Evolutionary conservation across 805 yeast genomes (phyloP).

Genomic region (Candida railenensis): DNA sequence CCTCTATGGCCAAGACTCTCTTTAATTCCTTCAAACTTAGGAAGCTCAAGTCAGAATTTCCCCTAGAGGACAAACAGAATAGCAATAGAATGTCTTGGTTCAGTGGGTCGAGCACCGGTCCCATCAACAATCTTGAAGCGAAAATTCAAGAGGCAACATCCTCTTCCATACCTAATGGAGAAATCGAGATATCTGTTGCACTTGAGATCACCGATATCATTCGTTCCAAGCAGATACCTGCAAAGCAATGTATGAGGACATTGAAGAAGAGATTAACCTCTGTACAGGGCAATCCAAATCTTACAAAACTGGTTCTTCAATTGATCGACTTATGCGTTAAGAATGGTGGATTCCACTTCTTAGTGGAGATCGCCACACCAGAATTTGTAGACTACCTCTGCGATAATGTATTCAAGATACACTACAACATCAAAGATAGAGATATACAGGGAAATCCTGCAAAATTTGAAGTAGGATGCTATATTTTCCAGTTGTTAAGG

Average conservation of each 20-base stretch:
- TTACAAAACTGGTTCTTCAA: slow-evolving; percentile 71
- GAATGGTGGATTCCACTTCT: slow-evolving; percentile 87
- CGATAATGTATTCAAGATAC: slow-evolving; percentile 37
- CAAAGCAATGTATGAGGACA: slow-evolving; percentile 83
- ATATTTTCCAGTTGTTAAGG: slow-evolving; percentile 64
- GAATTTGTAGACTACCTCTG: slow-evolving; percentile 84
- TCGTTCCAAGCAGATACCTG: slow-evolving; percentile 72
- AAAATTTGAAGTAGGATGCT: slow-evolving; percentile 48
- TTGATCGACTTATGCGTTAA: slow-evolving; percentile 85
- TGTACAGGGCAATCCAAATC: slow-evolving; percentile 70
- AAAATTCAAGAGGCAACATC: slow-evolving; percentile 78
- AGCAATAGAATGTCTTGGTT: slow-evolving; percentile 52
- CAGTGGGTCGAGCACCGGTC: slow-evolving; percentile 30
- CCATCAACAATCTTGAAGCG: slow-evolving; percentile 49
- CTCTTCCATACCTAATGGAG: slow-evolving; percentile 90
- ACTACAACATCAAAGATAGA: slow-evolving; percentile 30
- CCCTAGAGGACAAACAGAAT: not conserved
- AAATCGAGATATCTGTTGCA: slow-evolving; percentile 67
- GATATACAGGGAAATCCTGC: slow-evolving; percentile 17
- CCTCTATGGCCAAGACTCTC: too few species aligned
- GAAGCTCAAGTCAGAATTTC: not conserved
- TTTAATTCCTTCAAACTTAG: too few species aligned
- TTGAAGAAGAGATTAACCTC: slow-evolving; percentile 68
- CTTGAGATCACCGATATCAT: slow-evolving; percentile 86
- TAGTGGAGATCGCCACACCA: slow-evolving; percentile 73